Evolutionary conservation across 148 eudicot genomes (phyloP).

Genomic region (Chenopodium suecicum): DNA sequence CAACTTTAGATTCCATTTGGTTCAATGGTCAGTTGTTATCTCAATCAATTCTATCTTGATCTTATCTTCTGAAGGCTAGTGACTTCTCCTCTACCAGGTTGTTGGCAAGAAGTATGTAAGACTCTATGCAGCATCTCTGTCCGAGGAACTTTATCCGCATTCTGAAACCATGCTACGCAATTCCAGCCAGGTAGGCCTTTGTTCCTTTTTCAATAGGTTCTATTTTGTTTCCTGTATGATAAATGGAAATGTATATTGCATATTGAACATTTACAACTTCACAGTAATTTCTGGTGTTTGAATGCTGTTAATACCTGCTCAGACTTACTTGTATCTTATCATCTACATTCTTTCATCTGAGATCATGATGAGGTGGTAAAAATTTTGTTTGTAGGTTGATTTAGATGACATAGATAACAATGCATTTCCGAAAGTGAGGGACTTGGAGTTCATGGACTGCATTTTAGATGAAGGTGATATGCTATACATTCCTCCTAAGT

Average conservation of each 20-base stretch:
- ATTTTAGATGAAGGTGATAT: constrained; percentile 94
- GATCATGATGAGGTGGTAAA: constrained; percentile 3
- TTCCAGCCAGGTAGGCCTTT: constrained; percentile 75
- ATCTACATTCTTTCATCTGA: not conserved
- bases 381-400: constrained; percentile 59
- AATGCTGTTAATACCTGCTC: not conserved
- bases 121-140: constrained; percentile 77
- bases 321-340: not conserved
- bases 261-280: not conserved
- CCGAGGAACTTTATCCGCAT: constrained; percentile 85
- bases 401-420: constrained; percentile 68
- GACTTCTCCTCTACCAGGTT: constrained; percentile 58
- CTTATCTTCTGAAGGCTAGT: constrained; percentile 24
- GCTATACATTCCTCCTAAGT: constrained; percentile 98
- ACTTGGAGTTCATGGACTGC: constrained; percentile 90
- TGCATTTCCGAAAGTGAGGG: constrained; percentile 63
- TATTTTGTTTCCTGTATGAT: not conserved
- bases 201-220: not conserved
- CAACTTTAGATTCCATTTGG: not conserved
- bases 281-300: not conserved
- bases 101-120: constrained; percentile 93
- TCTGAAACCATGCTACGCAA: constrained; percentile 82
- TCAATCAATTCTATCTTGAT: constrained; percentile 11
- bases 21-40: constrained; percentile 10
- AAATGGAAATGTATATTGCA: not conserved